Percentiles rank a stretch among this genome's conserved stretches.
Conservation (phyloP, 441 rosid species). For the Adansonia madagascariensis region DNA sequence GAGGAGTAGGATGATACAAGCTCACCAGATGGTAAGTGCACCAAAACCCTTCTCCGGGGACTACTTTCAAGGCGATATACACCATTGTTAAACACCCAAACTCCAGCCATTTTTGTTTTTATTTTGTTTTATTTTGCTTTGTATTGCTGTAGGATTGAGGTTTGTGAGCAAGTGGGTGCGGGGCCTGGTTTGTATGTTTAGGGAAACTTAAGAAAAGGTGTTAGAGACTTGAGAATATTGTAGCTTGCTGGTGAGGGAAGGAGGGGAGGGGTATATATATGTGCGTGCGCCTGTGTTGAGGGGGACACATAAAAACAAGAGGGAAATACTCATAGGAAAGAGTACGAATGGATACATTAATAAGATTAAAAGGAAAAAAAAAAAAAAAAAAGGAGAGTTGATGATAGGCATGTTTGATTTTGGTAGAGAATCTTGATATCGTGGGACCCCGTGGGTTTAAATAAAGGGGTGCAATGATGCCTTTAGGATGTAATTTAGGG, state of each 20-base stretch:
- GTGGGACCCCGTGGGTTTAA: slow-evolving; percentile 49
- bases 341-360: neutral
- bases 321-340: slow-evolving; percentile 26
- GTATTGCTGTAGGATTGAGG: neutral
- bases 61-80: slow-evolving; percentile 60
- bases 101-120: slow-evolving; percentile 63
- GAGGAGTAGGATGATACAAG: slow-evolving; percentile 61
- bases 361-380: neutral
- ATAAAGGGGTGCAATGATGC: slow-evolving; percentile 42
- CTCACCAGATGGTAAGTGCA: slow-evolving; percentile 72
- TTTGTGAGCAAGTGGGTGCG: neutral
- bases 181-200: neutral
- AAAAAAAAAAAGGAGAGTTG: neutral
- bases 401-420: slow-evolving; percentile 32
- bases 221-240: neutral
- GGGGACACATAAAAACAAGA: slow-evolving; percentile 29
- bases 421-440: slow-evolving; percentile 46
- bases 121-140: neutral
- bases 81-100: slow-evolving; percentile 78
- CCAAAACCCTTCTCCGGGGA: slow-evolving; percentile 59
- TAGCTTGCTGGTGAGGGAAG: slow-evolving; percentile 30
- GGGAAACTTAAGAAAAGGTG: neutral
- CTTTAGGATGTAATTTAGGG: slow-evolving; percentile 40
- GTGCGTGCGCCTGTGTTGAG: neutral
- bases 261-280: neutral